A percentile compares a stretch with the other conserved stretches of the same genome.
These are phyloP conservation scores for Saccharomycopsis sp. DNA, from an alignment of 805 yeast species.

Conservation along the genomic window DNA sequence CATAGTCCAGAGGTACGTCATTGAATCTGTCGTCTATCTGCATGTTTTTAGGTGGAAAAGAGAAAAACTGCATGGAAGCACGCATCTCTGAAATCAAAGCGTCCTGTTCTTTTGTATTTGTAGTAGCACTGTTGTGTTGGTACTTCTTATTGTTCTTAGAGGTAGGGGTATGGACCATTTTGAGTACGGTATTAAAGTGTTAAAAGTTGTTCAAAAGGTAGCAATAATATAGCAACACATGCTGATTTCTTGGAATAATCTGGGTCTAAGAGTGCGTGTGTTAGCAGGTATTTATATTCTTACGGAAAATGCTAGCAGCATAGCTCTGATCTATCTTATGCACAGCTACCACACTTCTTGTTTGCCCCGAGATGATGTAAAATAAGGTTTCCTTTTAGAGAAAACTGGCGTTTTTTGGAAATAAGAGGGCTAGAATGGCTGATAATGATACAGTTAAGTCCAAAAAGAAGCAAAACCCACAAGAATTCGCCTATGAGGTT, in stretches of 20 bases:
- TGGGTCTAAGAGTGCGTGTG: background rate
- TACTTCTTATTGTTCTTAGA: background rate
- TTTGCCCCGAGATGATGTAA: background rate
- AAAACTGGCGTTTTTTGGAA: background rate
- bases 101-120: background rate
- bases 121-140: background rate
- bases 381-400: background rate
- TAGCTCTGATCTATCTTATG: background rate
- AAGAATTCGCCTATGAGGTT: background rate
- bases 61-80: background rate
- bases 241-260: too few species aligned
- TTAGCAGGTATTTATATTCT: background rate
- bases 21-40: background rate
- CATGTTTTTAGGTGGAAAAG: background rate
- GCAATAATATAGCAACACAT: background rate
- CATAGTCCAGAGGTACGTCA: background rate
- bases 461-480: background rate
- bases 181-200: background rate
- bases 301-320: background rate
- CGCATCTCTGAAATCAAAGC: background rate
- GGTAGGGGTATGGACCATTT: background rate
- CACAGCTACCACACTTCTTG: background rate
- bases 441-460: background rate
- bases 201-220: background rate
- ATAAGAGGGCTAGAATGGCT: background rate